Base-by-base conservation (phyloP, 1,284 basidiomycete genomes). In the Gymnopus androsaceus region DNA sequence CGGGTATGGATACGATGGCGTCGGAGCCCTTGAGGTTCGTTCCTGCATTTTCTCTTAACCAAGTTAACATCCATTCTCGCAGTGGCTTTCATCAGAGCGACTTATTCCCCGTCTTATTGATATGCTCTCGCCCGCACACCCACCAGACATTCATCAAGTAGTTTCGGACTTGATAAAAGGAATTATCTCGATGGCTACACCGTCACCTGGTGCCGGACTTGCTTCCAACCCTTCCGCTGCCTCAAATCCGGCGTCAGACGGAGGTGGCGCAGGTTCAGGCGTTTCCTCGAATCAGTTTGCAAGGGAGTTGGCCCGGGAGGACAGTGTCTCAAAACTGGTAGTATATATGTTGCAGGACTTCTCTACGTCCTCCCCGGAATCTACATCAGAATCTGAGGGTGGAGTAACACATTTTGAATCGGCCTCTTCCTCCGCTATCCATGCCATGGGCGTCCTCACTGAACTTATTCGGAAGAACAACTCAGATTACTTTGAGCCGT, bases 391-490 rank as follows among this genome's bases (percentile, higher is more conserved):
- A 38, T 51, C 52, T 49, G 58, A 55, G 4, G 15, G 9, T 19
- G 28, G 17, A 21, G 50, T 19, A 45, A 40, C 64, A 23, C 68
- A 68, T 44, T 74, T 84, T 15, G 88, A 92, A 55, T 89, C 88
- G 1, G 83, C 86, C n/a, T 86, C 88, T 0, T 98, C 95, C 4
- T 94, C 94, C 0, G 84, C 98, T 44, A 83, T 92, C 30, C 88
- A 94, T 59, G 90, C 94, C 25, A 91, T 96, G 63, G 90, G 90
- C 50, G 86, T 99, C 65, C 81, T 98, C 61, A 92, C 98, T 65
- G 97, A 99, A 71, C 82, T 99, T 36, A 98, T 99, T 64, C 85
- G 97, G 54, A 95, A 98, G 71, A 99, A 99, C 74, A 99, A 99
- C 72, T 96, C 95, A 51, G 96, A 99, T 71, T 98, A 95, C 70